Conservation (phyloP, 177 flowering plant genomes). For the Tripterygium wilfordii region DNA sequence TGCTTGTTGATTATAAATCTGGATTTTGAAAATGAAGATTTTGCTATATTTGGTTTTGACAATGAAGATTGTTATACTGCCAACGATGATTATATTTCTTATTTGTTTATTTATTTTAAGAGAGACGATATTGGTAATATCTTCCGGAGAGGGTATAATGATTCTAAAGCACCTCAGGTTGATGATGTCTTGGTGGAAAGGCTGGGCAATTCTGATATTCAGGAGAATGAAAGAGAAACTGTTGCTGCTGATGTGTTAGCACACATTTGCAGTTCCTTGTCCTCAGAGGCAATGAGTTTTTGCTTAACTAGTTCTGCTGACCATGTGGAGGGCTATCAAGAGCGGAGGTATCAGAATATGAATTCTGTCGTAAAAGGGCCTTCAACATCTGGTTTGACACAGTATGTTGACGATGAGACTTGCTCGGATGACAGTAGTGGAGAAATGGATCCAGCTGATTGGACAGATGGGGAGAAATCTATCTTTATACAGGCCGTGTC, state of each 20-base stretch:
- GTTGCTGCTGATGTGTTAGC: constrained; percentile 85
- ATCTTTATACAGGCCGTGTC: constrained; percentile 61
- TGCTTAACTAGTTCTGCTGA: constrained; percentile 77
- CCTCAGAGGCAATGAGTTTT: constrained; percentile 89
- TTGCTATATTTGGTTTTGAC: too few species aligned
- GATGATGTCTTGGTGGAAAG: constrained; percentile 28
- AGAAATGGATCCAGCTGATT: constrained; percentile 63
- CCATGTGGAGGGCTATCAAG: constrained; percentile 51
- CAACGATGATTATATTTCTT: too few species aligned
- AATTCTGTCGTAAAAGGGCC: constrained; percentile 26
- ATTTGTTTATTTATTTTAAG: too few species aligned
- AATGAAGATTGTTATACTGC: too few species aligned
- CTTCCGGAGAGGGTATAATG: constrained; percentile 17
- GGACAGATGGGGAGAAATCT: constrained; percentile 93
- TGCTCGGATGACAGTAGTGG: constrained; percentile 93
- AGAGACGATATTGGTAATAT: too few species aligned
- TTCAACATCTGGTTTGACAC: constrained; percentile 55
- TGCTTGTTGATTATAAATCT: too few species aligned
- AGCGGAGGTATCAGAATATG: constrained; percentile 40
- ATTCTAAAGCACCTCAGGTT: constrained; percentile 16
- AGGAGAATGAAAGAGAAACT: constrained; percentile 60
- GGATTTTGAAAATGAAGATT: too few species aligned
- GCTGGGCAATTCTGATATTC: constrained; percentile 26
- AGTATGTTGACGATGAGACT: constrained; percentile 64
- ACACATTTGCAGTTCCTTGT: constrained; percentile 75